Conservation (phyloP, 2,329 filamentous ascomycete genomes). For the Podosphaera leucotricha region DNA sequence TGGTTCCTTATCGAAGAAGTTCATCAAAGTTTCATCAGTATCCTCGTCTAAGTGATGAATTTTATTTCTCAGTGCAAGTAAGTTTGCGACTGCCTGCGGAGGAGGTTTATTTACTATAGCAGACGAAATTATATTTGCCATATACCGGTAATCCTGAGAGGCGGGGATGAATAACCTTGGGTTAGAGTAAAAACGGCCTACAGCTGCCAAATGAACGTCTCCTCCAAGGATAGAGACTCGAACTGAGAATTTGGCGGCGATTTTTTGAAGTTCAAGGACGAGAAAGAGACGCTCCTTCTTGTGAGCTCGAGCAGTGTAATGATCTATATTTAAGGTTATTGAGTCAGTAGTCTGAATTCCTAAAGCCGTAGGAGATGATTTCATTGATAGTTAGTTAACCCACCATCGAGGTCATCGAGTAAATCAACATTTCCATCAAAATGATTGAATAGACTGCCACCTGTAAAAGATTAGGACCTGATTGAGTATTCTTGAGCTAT, state of each 20-base stretch:
- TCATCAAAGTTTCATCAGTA: constrained; percentile 82
- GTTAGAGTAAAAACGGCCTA: constrained; percentile 89
- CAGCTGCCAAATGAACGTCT: constrained; percentile 76
- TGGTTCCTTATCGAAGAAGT: constrained; percentile 79
- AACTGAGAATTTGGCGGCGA: constrained; percentile 68
- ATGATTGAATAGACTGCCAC: constrained; percentile 70
- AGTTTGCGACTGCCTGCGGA: constrained; percentile 66
- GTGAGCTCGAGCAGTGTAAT: constrained; percentile 82
- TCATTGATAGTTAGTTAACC: too few species aligned
- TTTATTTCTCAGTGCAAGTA: constrained; percentile 76
- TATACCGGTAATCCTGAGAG: constrained; percentile 75
- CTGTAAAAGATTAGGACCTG: constrained; percentile 15
- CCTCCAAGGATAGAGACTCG: constrained; percentile 82
- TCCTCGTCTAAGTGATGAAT: constrained; percentile 42
- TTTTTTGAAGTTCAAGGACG: constrained; percentile 56
- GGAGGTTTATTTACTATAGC: constrained; percentile 92
- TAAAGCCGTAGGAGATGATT: too few species aligned
- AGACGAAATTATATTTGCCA: constrained; percentile 82
- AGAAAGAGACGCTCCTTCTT: constrained; percentile 66
- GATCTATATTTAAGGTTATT: constrained; percentile 23
- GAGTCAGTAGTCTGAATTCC: too few species aligned
- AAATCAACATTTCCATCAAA: constrained; percentile 90
- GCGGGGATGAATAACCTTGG: constrained; percentile 53
- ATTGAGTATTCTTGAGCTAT: not conserved
- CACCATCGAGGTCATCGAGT: constrained; percentile 62